A percentile compares a stretch with the other conserved stretches of the same genome.
These are phyloP conservation scores for Xylaria castorea DNA, from an alignment of 495 filamentous ascomycete genomes.

Conservation along the genomic window DNA sequence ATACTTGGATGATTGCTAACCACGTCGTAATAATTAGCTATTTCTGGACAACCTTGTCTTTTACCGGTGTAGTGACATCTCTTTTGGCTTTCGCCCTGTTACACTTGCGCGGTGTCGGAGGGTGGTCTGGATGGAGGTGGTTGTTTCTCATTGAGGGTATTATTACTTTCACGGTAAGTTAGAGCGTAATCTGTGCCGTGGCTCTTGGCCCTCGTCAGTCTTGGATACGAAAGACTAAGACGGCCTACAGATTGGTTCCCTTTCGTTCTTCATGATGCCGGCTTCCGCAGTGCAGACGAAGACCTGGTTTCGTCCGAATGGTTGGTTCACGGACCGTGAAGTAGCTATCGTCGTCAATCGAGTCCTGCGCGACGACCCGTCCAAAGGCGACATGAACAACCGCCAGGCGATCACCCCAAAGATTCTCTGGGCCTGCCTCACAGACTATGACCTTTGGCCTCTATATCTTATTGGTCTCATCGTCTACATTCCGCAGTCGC, in stretches of 20 bases:
- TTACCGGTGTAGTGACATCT: conserved; percentile 58
- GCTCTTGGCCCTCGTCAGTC: too few relatives aligned
- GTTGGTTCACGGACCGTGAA: conserved; percentile 62
- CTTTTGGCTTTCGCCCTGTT: conserved; percentile 61
- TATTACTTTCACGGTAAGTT: conserved; percentile 52
- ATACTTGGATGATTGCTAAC: not conserved
- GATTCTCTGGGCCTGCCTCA: conserved; percentile 64
- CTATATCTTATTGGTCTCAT: conserved; percentile 70
- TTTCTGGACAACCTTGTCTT: conserved; percentile 63
- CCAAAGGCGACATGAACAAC: conserved; percentile 64
- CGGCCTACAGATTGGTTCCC: conserved; percentile 46
- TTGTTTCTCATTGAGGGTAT: conserved; percentile 61
- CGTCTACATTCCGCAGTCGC: conserved; percentile 63
- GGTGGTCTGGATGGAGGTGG: conserved; percentile 68
- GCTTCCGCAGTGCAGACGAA: conserved; percentile 62
- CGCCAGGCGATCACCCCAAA: conserved; percentile 67
- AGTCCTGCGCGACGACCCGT: conserved; percentile 59
- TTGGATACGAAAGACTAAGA: not conserved
- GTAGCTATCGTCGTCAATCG: conserved; percentile 59
- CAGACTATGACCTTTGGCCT: conserved; percentile 78
- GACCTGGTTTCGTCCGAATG: conserved; percentile 52
- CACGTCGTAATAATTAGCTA: conserved; percentile 36
- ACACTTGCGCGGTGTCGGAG: conserved; percentile 57
- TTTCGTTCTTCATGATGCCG: conserved; percentile 62
- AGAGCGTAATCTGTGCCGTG: not conserved